Evolutionary conservation across 2,329 filamentous ascomycete genomes (phyloP).

Genomic region (Colletotrichum magnum): DNA sequence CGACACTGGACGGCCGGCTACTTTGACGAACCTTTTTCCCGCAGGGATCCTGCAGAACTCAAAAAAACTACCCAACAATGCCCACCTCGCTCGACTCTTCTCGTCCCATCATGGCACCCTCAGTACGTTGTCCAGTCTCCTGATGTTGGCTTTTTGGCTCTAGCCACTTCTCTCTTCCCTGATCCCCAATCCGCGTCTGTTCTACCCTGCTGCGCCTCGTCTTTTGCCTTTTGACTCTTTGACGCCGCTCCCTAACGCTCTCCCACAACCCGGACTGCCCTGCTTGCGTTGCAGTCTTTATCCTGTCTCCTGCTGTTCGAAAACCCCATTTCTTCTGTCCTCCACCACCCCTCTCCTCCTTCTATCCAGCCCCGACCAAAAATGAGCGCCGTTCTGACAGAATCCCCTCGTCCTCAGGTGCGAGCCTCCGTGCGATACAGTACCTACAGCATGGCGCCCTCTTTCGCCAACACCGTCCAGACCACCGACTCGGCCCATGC

Average conservation of each 20-base stretch:
- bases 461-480: constrained; percentile 70
- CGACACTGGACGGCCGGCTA: constrained; percentile 29
- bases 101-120: constrained; percentile 74
- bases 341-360: neutral
- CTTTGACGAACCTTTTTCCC: constrained; percentile 34
- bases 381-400: constrained; percentile 33
- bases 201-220: constrained; percentile 26
- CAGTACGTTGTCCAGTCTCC: constrained; percentile 61
- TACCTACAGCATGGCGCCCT: constrained; percentile 73
- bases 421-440: constrained; percentile 71
- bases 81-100: constrained; percentile 72
- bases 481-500: constrained; percentile 69
- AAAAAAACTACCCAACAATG: constrained; percentile 55
- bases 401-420: constrained; percentile 52
- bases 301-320: constrained; percentile 24
- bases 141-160: constrained; percentile 23
- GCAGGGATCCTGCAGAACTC: constrained; percentile 33
- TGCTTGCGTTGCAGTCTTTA: constrained; percentile 21
- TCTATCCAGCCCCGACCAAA: neutral
- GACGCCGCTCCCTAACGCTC: constrained; percentile 16
- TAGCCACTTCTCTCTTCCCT: neutral
- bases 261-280: constrained; percentile 29
- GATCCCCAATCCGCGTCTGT: constrained; percentile 9
- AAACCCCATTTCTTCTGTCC: constrained; percentile 26
- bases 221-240: constrained; percentile 19